These are phyloP conservation scores for Hsuehochloa calcarea DNA, from an alignment of 176 grass and related monocot genomes.

Conservation along the genomic window DNA sequence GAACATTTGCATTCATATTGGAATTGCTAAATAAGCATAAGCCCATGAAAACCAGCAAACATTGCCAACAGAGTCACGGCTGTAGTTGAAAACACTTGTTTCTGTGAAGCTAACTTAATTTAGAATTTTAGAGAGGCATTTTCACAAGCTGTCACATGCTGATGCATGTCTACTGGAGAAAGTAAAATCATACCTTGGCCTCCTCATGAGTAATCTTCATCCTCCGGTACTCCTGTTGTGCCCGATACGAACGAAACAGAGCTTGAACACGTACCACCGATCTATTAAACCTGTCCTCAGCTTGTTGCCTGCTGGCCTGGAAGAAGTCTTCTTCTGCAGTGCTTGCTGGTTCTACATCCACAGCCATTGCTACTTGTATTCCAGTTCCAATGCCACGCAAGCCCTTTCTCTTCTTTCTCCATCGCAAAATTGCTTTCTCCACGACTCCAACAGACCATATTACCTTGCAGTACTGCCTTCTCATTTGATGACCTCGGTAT, in stretches of 20 bases:
- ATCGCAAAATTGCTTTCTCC: conserved; percentile 94
- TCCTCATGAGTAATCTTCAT: conserved; percentile 81
- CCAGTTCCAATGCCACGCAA: conserved; percentile 78
- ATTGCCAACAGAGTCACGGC: background rate
- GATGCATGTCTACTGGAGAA: background rate
- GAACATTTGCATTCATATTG: conserved; percentile 8
- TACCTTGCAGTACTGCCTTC: conserved; percentile 82
- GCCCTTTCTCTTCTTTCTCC: conserved; percentile 87
- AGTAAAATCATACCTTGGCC: conserved; percentile 56
- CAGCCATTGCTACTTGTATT: conserved; percentile 52
- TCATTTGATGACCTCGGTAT: conserved; percentile 84
- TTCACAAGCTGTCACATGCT: background rate
- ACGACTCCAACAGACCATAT: conserved; percentile 92
- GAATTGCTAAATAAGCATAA: background rate
- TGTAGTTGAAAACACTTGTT: background rate
- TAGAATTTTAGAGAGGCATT: background rate
- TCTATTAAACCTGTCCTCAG: conserved; percentile 76
- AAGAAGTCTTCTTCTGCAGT: conserved; percentile 92
- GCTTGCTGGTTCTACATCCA: conserved; percentile 53
- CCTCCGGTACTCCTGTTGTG: conserved; percentile 92
- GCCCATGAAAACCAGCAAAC: background rate
- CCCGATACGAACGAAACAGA: conserved; percentile 85
- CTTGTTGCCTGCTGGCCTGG: conserved; percentile 67
- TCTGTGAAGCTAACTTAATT: background rate
- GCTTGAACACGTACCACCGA: conserved; percentile 85